Conservation (phyloP, 2,329 filamentous ascomycete species). For the Calonectria pseudoreteaudii region DNA sequence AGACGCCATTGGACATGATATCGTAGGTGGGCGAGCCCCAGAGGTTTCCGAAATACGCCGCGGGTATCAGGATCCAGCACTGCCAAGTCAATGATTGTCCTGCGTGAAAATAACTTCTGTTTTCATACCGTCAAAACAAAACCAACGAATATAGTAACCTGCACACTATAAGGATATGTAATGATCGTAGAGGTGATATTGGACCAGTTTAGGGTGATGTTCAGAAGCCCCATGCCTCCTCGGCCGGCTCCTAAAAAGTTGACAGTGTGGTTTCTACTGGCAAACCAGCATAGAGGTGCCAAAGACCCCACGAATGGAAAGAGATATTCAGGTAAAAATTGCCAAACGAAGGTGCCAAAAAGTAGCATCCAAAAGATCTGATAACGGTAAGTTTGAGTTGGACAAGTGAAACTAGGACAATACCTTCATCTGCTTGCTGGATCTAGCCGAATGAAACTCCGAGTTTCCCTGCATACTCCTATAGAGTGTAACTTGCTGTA, state of each 20-base stretch:
- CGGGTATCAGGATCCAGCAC: conserved; percentile 69
- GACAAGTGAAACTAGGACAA: conserved; percentile 56
- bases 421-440: conserved; percentile 63
- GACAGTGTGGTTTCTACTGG: conserved; percentile 65
- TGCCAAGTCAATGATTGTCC: conserved; percentile 25
- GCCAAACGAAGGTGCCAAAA: conserved; percentile 66
- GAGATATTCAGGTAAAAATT: conserved; percentile 71
- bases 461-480: conserved; percentile 6
- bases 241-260: conserved; percentile 72
- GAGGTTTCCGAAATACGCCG: conserved; percentile 68
- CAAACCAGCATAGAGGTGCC: conserved; percentile 73
- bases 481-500: conserved; percentile 9
- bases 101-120: neutral
- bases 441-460: conserved; percentile 43
- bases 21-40: conserved; percentile 60
- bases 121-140: conserved; percentile 57
- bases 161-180: conserved; percentile 69
- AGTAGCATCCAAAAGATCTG: conserved; percentile 60
- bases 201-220: conserved; percentile 71
- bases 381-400: conserved; percentile 68
- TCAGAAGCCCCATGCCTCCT: conserved; percentile 72
- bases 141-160: conserved; percentile 65
- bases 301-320: conserved; percentile 71
- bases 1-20: conserved; percentile 69
- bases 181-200: conserved; percentile 64